Evolutionary conservation across 1,284 basidiomycete species (phyloP), one percentile per base, ranked within the genome.

Genomic region (Boletus hoseneyae): DNA sequence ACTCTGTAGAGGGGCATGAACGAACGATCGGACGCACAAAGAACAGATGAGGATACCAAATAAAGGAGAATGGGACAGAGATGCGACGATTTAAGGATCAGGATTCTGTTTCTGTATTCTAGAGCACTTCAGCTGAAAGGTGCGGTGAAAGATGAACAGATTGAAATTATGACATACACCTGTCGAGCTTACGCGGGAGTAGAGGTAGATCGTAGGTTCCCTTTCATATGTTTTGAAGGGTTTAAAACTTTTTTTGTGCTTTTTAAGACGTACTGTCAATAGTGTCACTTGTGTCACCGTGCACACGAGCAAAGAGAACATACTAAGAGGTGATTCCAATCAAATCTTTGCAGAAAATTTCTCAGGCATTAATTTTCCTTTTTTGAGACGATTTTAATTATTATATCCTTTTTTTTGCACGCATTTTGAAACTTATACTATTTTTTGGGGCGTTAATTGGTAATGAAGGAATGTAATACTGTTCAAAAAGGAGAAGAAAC

Each of bases 221-320:
- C 1, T 29, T 29, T 8, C 11, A 29, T 29, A 11, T 10, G 9
- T 10, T 29, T 48, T 39, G 12, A 4, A 25, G 19, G 10, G 9
- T 6, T 55, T 55, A 50, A 23, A 16, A 29, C 29, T 38, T 53
- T 50, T 54, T 51, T 43, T 16, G 46, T 19, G 48, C 40, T 35
- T 25, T 40, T 8, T 16, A 25, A 18, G 29, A 19, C 16, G 16
- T 36, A 38, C 32, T 55, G 40, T 25, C 36, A 35, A 44, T 10
- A 30, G 12, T 9, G 33, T 53, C 30, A 37, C n/a, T n/a, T 16
- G 7, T 37, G 19, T 19, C 7, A 25, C 16, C 18, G 13, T 16
- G 12, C 16, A 29, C n/a, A n/a, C 10, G 11, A 37, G 8, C 23
- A n/a, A 38, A 27, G 18, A 41, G 16, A 13, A 42, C 44, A 15